Percentiles rank a stretch among this genome's conserved stretches.
Conservation (phyloP, 2,329 filamentous ascomycete genomes). For the Alternaria sp. region DNA sequence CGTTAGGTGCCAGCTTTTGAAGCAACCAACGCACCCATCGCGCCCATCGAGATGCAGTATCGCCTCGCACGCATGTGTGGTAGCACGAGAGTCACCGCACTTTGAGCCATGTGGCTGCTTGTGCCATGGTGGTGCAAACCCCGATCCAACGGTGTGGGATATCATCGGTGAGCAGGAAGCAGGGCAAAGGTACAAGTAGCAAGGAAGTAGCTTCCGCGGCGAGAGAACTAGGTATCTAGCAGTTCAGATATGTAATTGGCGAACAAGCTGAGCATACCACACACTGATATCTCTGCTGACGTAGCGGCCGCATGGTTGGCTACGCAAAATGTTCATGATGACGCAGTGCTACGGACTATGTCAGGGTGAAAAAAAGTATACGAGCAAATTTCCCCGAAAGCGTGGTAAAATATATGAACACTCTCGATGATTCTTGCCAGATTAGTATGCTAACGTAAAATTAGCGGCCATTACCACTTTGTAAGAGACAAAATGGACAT, state of each 20-base stretch:
- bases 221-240: not conserved
- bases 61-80: not conserved
- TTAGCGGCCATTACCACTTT: not conserved
- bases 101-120: constrained; percentile 22
- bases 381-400: not conserved
- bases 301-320: not conserved
- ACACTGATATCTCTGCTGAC: not conserved
- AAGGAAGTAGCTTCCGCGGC: not conserved
- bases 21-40: not conserved
- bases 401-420: not conserved
- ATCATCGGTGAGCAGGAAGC: not conserved
- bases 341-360: not conserved
- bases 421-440: not conserved
- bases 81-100: constrained; percentile 13
- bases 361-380: too few species aligned
- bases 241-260: not conserved
- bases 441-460: not conserved
- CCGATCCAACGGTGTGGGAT: constrained; percentile 1
- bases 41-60: not conserved
- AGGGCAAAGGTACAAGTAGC: not conserved
- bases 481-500: not conserved
- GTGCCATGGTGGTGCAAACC: constrained; percentile 2
- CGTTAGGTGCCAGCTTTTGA: not conserved
- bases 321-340: not conserved
- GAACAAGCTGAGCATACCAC: not conserved